Evolutionary conservation across 2,329 filamentous ascomycete species (phyloP).

Genomic region (Elsinoe ampelina): DNA sequence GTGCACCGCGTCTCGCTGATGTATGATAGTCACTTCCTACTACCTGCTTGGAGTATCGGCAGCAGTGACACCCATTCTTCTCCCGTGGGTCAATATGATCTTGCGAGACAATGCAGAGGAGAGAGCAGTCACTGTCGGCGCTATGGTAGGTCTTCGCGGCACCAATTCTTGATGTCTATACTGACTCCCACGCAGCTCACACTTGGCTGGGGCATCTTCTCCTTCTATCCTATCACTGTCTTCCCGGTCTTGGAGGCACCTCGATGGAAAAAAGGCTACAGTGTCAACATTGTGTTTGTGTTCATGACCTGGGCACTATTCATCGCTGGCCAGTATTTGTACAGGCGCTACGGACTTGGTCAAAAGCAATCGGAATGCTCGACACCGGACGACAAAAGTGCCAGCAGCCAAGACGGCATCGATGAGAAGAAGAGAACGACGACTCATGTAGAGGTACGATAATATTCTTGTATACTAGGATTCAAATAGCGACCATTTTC

Average conservation of each 20-base stretch:
- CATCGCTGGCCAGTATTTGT: background rate
- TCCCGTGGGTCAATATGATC: background rate
- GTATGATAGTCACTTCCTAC: background rate
- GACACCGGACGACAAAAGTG: background rate
- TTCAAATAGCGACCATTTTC: background rate
- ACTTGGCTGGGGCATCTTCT: slow-evolving; percentile 3
- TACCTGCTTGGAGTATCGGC: background rate
- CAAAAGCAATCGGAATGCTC: background rate
- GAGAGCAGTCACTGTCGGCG: background rate
- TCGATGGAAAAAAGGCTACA: slow-evolving; percentile 1
- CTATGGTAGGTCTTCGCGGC: background rate
- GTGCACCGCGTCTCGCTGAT: background rate
- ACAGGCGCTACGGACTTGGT: background rate
- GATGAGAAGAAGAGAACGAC: background rate
- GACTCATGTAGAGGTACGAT: background rate
- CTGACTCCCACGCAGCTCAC: background rate
- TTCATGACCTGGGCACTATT: slow-evolving; percentile 6
- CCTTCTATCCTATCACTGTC: background rate
- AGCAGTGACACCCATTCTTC: background rate
- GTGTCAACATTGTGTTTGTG: background rate
- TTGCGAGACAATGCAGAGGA: slow-evolving; percentile 3
- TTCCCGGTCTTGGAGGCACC: slow-evolving; percentile 1
- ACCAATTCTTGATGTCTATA: background rate
- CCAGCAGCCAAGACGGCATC: background rate
- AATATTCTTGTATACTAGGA: background rate